Base-by-base conservation (phyloP, 306 rosid genomes). In the Cyamopsis tetragonoloba region DNA sequence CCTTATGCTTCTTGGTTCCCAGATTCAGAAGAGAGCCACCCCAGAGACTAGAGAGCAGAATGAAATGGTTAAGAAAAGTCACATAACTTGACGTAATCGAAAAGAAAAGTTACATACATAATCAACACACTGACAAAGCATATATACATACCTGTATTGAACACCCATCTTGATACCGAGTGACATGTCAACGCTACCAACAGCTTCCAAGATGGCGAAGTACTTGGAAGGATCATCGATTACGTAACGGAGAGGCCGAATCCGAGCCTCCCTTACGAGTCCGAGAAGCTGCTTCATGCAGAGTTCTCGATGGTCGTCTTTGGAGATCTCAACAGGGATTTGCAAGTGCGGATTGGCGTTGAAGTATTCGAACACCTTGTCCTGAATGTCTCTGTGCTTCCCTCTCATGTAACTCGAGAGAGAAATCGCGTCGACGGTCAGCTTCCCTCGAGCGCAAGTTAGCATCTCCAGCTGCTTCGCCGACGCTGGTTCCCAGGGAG, bases 161-260 rank as follows among this genome's bases (percentile, higher is more conserved):
- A 93, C 98, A 6, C 98, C 98, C 89, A 83, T 80, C 75, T 93
- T 93, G 65, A 93, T 93, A 37, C 79, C 98, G 0, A 93, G 91
- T 1, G 98, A 93, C 85, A 93, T 84, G 64, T 93, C 98, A 30
- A 93, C 75, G 43, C 90, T 22, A 0, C 98, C 98, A 54, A 81
- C 96, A 11, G 98, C 96, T 72, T 93, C 97, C 62, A 79, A 18
- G 7, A 93, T 66, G 7, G 98, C 89, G 12, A 93, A 89, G 18
- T 89, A 89, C 82, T 79, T 79, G 0, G 81, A 62, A 18, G 98
- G 98, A 6, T 93, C 97, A 3, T 88, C 66, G 7, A 22, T 7
- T 0, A 93, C 75, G 76, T 75, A 86, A 18, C 69, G 66, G 9
- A 89, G 82, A 11, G 97, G 97, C 46, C 79, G 67, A 43, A 93